Conservation (phyloP, 2,329 filamentous ascomycete species). For the Didymella exigua region DNA sequence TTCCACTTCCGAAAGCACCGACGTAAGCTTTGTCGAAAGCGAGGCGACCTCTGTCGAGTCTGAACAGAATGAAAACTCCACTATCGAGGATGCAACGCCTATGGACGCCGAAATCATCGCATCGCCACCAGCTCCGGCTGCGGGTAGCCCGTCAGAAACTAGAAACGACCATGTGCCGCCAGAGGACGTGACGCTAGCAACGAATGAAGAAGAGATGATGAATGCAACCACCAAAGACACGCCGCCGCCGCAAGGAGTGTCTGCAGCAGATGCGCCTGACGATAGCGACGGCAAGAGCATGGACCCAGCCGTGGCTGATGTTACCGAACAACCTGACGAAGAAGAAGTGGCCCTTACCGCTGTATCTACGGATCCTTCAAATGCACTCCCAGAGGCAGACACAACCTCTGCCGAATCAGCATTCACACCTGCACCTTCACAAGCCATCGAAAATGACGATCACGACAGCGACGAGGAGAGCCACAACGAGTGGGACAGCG, state of each 20-base stretch:
- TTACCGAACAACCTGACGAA: neutral
- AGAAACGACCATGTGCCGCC: neutral
- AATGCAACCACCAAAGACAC: neutral
- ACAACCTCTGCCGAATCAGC: neutral
- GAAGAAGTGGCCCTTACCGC: neutral
- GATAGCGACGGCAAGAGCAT: neutral
- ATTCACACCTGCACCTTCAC: neutral
- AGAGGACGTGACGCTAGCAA: neutral
- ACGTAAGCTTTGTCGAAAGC: neutral
- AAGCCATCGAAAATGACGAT: neutral
- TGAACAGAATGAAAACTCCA: neutral
- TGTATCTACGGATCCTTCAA: neutral
- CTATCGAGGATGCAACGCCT: neutral
- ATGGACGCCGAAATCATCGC: neutral
- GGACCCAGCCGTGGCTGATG: neutral
- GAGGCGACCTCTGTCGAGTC: neutral
- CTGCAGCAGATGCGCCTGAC: neutral
- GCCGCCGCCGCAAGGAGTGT: neutral
- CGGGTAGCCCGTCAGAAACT: neutral
- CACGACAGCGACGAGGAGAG: slow-evolving; percentile 69
- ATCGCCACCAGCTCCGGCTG: neutral
- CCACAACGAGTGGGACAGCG: slow-evolving; percentile 64
- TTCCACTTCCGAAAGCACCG: neutral
- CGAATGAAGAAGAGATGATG: neutral
- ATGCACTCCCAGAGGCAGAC: neutral